These are phyloP conservation scores for Phoenix roebelenii DNA, from an alignment of 176 grass and related monocot species.

Conservation along the genomic window DNA sequence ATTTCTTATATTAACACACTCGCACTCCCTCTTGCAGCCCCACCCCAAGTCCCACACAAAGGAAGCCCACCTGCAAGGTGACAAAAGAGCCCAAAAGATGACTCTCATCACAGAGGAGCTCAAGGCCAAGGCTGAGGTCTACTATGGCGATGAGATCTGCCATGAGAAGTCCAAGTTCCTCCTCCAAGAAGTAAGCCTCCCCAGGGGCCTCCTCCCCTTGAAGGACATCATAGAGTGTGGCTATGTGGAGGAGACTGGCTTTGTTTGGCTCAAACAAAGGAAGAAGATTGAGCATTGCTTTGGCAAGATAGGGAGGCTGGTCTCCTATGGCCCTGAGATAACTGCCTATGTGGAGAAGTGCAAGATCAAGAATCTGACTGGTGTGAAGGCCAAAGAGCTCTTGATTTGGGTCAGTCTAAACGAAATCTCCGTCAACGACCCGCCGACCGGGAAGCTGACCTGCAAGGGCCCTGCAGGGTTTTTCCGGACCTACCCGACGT, in stretches of 20 bases:
- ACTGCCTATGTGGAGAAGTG: conserved; percentile 44
- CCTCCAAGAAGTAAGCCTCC: conserved; percentile 47
- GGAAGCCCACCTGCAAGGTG: not conserved
- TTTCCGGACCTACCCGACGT: conserved; percentile 38
- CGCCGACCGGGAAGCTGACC: conserved; percentile 23
- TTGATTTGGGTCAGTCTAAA: conserved; percentile 63
- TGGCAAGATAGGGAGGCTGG: conserved; percentile 37
- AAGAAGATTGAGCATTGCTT: conserved; percentile 71
- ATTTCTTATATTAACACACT: no score
- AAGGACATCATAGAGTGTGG: conserved; percentile 76
- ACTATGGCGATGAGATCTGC: conserved; percentile 57
- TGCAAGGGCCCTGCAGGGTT: conserved; percentile 39
- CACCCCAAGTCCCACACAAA: no score
- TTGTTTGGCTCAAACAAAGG: conserved; percentile 74
- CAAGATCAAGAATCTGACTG: conserved; percentile 52
- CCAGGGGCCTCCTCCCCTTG: conserved; percentile 44
- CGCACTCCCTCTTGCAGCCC: no score
- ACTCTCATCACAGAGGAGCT: conserved; percentile 27
- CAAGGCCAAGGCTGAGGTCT: conserved; percentile 58
- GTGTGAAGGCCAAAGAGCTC: conserved; percentile 84
- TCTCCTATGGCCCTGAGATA: conserved; percentile 53
- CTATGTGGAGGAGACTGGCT: conserved; percentile 63
- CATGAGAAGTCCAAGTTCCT: conserved; percentile 46
- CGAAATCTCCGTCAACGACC: conserved; percentile 60
- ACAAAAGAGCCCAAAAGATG: no score